Evolutionary conservation across 768 basidiomycete genomes (phyloP), one percentile per base, ranked within the genome.

Genomic region (Pisolithus albus): DNA sequence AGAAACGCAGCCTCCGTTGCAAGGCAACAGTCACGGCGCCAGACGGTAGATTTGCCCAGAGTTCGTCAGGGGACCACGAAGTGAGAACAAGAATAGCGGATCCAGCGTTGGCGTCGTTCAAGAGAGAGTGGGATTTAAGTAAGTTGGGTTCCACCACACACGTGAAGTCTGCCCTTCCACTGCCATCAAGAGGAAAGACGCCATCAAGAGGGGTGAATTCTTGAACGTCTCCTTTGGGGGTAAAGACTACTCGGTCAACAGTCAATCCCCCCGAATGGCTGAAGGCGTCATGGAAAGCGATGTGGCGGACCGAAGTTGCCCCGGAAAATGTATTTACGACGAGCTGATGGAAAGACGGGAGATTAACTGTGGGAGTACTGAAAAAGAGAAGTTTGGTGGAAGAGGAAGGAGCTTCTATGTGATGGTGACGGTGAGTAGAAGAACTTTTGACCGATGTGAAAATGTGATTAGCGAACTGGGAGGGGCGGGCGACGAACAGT

Each of bases 71-170:
- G 3, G 84, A 76, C 92, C 92, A 96, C 16, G 80, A 68, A 2
- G 92, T 82, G 47, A 80, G 68, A 49, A 95, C 66, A 50, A 98
- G 80, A 32, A 96, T 78, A 7, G 83, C 71, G 0, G 92, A 84
- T 7, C 78, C 78, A 4, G 70, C 66, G 53, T 82, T 85, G 24
- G 88, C 83, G 46, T 82, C 76, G 24, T 80, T 70, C 47, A 96
- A 64, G 24, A 93, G 61, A 8, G 82, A 78, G 61, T 92, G 91
- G 0, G 85, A 78, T 64, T 87, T 92, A 59, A 95, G 75, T 30
- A 98, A 73, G 45, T 69, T 75, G 45, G 86, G 80, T 53, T 94
- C 90, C 37, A 92, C 72, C 32, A 97, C 69, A 51, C 81, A 84
- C 40, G 85, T 63, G 63, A 92, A 88, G 68, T 91, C 86, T 1